Base-by-base conservation (phyloP, 495 filamentous ascomycete species). In the Xylaria curta region DNA sequence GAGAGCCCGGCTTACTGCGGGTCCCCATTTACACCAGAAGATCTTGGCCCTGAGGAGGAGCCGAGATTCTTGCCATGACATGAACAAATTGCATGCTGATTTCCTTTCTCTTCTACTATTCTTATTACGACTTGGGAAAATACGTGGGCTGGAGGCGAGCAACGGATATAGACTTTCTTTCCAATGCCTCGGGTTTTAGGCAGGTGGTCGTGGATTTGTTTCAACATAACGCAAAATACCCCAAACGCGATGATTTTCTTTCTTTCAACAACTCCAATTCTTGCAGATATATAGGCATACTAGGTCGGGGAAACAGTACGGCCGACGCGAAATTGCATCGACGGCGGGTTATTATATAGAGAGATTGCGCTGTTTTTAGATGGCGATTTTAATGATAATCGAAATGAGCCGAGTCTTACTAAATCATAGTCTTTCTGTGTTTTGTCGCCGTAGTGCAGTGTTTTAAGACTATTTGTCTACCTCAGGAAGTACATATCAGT, bases 211-310 rank as follows among this genome's bases (percentile, higher is more conserved):
- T 17, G 26, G 5, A 12, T 60, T 60, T 21, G 33, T 60, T 69
- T 69, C 40, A 40, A 2, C 15, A 24, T 40, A 26, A 46, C 66
- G 66, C 53, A 44, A 36, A 69, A 69, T 69, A 69, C 67, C 68
- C 66, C 46, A 44, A 62, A 70, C 53, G 68, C 59, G 46, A 70
- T 70, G 28, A 31, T n/a, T 70, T 36, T 17, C 15, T 49, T 40
- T 49, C 36, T 31, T 31, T 31, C 15, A 13, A 42, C 24, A 31
- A 60, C 51, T 21, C 10, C 4, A 15, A 12, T 59, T 21, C 24
- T 68, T 33, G 15, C 44, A 28, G 42, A 24, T 26, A 44, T n/a
- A 66, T 53, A 31, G 28, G 28, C 3, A 53, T 36, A 17, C 31
- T 36, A 19, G 42, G 63, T 53, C 63, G 24, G 46, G 62, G 40